These are phyloP conservation scores for Phytophthora fragariaefolia DNA, from an alignment of 352 stramenopile species.

Conservation along the genomic window DNA sequence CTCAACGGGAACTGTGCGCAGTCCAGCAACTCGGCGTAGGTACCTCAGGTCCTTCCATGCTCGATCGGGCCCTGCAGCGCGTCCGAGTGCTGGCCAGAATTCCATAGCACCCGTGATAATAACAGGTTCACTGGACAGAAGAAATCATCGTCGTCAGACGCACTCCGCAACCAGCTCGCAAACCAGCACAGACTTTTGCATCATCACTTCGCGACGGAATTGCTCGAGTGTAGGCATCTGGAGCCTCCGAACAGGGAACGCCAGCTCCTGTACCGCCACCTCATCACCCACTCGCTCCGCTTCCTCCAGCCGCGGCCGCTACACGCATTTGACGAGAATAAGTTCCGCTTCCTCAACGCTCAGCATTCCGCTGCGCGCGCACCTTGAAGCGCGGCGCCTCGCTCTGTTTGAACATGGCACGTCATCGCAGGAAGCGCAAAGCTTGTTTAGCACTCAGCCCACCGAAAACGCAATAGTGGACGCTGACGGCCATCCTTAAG, in stretches of 20 bases:
- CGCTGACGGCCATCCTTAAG: constrained; percentile 9
- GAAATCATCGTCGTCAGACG: background rate
- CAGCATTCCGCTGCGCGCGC: constrained; percentile 1
- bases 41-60: constrained; percentile 75
- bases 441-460: constrained; percentile 17
- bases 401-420: constrained; percentile 13
- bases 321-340: constrained; percentile 6
- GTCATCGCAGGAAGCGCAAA: constrained; percentile 36
- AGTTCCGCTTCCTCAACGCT: background rate
- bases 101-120: constrained; percentile 83
- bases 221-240: constrained; percentile 61
- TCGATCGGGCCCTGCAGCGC: constrained; percentile 30
- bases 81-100: constrained; percentile 80
- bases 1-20: constrained; percentile 85
- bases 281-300: background rate
- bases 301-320: constrained; percentile 31
- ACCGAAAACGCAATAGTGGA: constrained; percentile 36
- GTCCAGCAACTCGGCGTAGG: constrained; percentile 70
- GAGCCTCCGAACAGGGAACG: constrained; percentile 53
- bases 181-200: constrained; percentile 47
- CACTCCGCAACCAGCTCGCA: background rate
- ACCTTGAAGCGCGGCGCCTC: constrained; percentile 34
- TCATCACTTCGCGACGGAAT: constrained; percentile 65
- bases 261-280: constrained; percentile 19
- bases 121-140: constrained; percentile 55